Percentiles rank a stretch among this genome's conserved stretches.
phyloP scores from a whole-genome alignment of 1,139 yeast genomes.

The Debaryomycetaceae sp. region DNA sequence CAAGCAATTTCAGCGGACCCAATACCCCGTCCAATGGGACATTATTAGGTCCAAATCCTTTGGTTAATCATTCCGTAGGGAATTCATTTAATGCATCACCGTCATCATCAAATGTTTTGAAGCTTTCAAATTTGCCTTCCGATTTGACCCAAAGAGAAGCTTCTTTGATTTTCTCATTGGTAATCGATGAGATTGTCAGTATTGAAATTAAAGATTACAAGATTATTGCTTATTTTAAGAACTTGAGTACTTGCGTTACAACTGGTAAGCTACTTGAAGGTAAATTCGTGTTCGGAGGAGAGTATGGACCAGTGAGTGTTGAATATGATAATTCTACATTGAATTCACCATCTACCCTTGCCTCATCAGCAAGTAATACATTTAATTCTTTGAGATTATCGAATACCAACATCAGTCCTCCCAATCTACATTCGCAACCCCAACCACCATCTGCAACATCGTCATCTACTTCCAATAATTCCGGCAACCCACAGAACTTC shows the following conservation, averaged over 20 bases:
- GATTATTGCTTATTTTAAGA: constrained; percentile 63
- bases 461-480: constrained; percentile 2
- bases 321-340: constrained; percentile 36
- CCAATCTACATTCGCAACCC: constrained; percentile 9
- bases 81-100: constrained; percentile 4
- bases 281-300: constrained; percentile 61
- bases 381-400: constrained; percentile 29
- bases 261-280: constrained; percentile 70
- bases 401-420: constrained; percentile 19
- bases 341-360: constrained; percentile 9
- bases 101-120: constrained; percentile 21
- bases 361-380: constrained; percentile 12
- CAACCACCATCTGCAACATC: constrained; percentile 9
- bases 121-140: constrained; percentile 60
- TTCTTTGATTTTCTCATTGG: constrained; percentile 71
- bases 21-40: constrained; percentile 10
- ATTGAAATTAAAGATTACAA: constrained; percentile 55
- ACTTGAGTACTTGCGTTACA: constrained; percentile 61
- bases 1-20: constrained; percentile 13
- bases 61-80: not conserved
- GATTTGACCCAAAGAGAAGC: constrained; percentile 79
- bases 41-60: constrained; percentile 4
- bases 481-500: constrained; percentile 6
- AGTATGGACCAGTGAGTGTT: constrained; percentile 49
- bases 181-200: constrained; percentile 60